Percentiles rank a stretch among this genome's conserved stretches.
Evolutionary conservation across 257 asterid genomes (phyloP).

Genomic region (Capsicum rhomboideum): DNA sequence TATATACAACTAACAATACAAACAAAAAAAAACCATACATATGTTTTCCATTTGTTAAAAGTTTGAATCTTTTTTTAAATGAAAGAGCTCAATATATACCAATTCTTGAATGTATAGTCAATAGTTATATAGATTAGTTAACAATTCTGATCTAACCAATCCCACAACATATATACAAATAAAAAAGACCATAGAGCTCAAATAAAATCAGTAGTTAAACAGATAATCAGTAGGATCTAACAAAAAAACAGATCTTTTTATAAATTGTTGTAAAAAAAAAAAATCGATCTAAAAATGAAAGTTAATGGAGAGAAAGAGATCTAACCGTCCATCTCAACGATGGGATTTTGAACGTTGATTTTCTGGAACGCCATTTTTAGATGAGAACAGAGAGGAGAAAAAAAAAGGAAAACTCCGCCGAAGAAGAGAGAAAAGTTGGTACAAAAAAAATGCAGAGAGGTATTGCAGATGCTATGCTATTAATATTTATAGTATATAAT

Average conservation of each 20-base stretch:
- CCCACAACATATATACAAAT: neutral
- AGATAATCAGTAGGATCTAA: neutral
- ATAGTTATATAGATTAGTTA: neutral
- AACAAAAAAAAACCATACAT: too few species aligned
- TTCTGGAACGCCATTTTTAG: slow-evolving; percentile 57
- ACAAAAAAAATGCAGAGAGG: neutral
- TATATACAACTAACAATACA: too few species aligned
- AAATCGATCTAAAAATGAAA: neutral
- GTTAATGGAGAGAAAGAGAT: slow-evolving; percentile 15
- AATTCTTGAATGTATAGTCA: neutral
- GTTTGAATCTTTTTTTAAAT: neutral
- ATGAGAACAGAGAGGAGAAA: neutral
- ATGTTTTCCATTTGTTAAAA: neutral
- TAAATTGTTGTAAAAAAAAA: neutral
- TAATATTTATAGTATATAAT: too few species aligned
- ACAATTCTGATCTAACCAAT: neutral
- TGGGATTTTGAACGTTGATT: slow-evolving; percentile 96
- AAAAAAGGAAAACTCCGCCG: neutral
- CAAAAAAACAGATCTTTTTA: neutral
- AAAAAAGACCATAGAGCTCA: neutral
- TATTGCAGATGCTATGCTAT: neutral
- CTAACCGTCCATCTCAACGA: slow-evolving; percentile 99
- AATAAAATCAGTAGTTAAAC: too few species aligned
- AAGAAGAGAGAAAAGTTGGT: neutral
- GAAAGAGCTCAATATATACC: neutral